phyloP scores from a whole-genome alignment of 345 rosid genomes.

The Pistacia atlantica region DNA sequence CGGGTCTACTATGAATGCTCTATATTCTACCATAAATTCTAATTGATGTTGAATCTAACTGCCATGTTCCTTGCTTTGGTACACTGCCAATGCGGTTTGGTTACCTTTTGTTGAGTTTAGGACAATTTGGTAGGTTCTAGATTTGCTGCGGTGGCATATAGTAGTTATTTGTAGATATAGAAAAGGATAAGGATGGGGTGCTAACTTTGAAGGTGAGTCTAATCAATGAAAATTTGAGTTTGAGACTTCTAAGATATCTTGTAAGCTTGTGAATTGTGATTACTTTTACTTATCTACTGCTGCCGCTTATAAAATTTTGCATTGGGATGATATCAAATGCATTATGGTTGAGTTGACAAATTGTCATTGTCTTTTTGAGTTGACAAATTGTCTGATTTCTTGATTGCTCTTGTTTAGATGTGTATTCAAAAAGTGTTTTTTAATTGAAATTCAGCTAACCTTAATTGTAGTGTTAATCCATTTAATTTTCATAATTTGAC shows the following conservation, averaged over 20 bases:
- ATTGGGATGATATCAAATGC: background rate
- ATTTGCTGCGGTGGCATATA: background rate
- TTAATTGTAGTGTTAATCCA: too few relatives aligned
- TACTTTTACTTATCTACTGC: background rate
- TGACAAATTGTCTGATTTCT: background rate
- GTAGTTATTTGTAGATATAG: background rate
- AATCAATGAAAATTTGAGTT: too few relatives aligned
- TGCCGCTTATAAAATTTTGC: background rate
- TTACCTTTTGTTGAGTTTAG: background rate
- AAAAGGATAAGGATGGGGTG: background rate
- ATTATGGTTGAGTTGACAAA: background rate
- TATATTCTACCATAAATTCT: background rate
- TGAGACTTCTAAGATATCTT: background rate
- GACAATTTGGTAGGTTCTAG: background rate
- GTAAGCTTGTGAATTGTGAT: background rate
- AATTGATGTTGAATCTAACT: too few relatives aligned
- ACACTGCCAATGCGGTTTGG: background rate
- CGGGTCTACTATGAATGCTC: background rate
- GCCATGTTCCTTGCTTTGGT: background rate
- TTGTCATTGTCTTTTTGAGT: too few relatives aligned
- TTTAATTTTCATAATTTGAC: too few relatives aligned
- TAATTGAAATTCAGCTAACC: too few relatives aligned
- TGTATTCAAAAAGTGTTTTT: too few relatives aligned
- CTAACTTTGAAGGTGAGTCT: background rate
- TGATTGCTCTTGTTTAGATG: background rate